Conservation (phyloP, 768 basidiomycete species). For the Pisolithus tinctorius region DNA sequence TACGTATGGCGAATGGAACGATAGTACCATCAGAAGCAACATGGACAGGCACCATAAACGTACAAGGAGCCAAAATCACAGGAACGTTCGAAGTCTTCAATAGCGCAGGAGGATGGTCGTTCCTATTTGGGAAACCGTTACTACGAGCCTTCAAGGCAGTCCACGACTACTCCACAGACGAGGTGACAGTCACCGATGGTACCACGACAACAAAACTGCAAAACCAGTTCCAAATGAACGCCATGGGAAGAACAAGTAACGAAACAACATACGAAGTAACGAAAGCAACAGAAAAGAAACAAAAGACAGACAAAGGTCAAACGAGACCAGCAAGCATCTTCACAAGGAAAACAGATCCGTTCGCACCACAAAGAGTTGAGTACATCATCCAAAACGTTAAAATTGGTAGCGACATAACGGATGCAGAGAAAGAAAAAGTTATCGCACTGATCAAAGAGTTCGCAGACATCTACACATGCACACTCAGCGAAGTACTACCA, state of each 20-base stretch:
- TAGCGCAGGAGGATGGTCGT: conserved; percentile 21
- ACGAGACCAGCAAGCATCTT: not conserved
- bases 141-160: conserved; percentile 14
- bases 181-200: not conserved
- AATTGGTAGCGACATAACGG: conserved; percentile 26
- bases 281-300: not conserved
- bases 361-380: conserved; percentile 7
- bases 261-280: no score
- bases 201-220: not conserved
- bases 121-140: conserved; percentile 25
- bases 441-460: conserved; percentile 18
- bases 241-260: not conserved
- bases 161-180: conserved; percentile 19
- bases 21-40: conserved; percentile 1
- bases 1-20: conserved; percentile 29
- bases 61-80: not conserved
- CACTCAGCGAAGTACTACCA: conserved; percentile 30
- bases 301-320: no score
- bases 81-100: conserved; percentile 2
- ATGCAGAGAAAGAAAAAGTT: conserved; percentile 17
- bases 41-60: conserved; percentile 2
- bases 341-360: not conserved
- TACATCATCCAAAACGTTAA: conserved; percentile 12
- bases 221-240: not conserved
- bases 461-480: conserved; percentile 35